These are phyloP conservation scores for Pisolithus orientalis DNA, from an alignment of 768 basidiomycete species.

Conservation along the genomic window DNA sequence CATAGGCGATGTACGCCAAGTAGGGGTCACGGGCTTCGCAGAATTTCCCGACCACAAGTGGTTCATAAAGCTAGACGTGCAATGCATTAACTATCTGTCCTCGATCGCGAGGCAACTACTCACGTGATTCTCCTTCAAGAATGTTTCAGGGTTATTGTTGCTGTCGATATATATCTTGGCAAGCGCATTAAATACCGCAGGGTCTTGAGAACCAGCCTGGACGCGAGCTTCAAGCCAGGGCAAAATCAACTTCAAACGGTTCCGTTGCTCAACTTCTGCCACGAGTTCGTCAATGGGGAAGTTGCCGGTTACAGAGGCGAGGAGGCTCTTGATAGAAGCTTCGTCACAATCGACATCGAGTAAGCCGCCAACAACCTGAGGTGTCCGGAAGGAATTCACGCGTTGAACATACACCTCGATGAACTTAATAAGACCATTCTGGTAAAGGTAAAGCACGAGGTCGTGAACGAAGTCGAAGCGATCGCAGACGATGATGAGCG, in stretches of 20 bases:
- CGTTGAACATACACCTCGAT: constrained; percentile 99
- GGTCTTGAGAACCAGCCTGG: constrained; percentile 88
- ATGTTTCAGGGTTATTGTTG: constrained; percentile 95
- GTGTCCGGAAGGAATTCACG: constrained; percentile 94
- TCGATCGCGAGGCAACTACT: constrained; percentile 21
- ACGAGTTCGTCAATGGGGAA: constrained; percentile 99
- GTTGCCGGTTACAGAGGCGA: constrained; percentile 90
- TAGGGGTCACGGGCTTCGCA: constrained; percentile 98
- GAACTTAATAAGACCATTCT: constrained; percentile 92
- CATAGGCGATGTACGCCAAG: constrained; percentile 97
- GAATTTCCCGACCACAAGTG: constrained; percentile 96
- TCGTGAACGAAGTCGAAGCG: constrained; percentile 99
- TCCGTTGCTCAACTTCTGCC: constrained; percentile 93
- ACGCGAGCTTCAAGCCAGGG: constrained; percentile 96
- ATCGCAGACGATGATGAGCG: constrained; percentile 99
- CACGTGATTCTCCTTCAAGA: constrained; percentile 98
- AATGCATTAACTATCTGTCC: constrained; percentile 6
- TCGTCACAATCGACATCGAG: constrained; percentile 99
- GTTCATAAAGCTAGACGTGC: constrained; percentile 76
- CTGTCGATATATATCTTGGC: constrained; percentile 99
- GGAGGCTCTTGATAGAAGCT: constrained; percentile 86
- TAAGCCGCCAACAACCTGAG: constrained; percentile 93
- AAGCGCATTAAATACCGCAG: constrained; percentile 92
- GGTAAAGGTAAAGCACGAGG: constrained; percentile 95
- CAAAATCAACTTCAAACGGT: constrained; percentile 91